Evolutionary conservation across 1,284 basidiomycete genomes (phyloP).

Genomic region (Rhizoctonia solani): DNA sequence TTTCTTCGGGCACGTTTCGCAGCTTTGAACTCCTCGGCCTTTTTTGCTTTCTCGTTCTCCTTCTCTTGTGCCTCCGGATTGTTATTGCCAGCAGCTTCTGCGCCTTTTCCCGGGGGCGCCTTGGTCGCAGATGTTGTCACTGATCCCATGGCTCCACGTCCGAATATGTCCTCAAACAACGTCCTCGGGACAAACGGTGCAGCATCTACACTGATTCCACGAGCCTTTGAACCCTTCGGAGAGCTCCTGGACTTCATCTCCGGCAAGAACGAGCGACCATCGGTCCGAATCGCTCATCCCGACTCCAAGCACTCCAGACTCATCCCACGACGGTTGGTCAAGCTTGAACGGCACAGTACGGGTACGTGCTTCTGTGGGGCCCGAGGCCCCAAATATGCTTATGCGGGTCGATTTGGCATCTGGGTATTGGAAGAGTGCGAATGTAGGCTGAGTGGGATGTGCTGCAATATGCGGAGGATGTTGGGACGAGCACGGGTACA

Average conservation of each 20-base stretch:
- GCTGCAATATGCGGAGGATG: conserved; percentile 50
- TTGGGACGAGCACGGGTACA: conserved; percentile 48
- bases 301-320: conserved; percentile 49
- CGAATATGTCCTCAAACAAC: conserved; percentile 85
- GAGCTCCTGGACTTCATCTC: conserved; percentile 52
- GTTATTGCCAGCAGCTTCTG: no score
- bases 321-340: conserved; percentile 52
- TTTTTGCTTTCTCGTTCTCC: conserved; percentile 40
- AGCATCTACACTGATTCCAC: conserved; percentile 50
- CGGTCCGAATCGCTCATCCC: conserved; percentile 59
- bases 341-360: conserved; percentile 64
- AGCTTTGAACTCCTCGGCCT: conserved; percentile 37
- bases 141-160: conserved; percentile 60
- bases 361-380: conserved; percentile 51
- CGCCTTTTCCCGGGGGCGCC: no score
- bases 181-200: conserved; percentile 54
- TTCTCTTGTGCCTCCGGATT: conserved; percentile 39
- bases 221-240: conserved; percentile 42
- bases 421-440: conserved; percentile 58
- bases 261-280: conserved; percentile 67
- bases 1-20: conserved; percentile 42
- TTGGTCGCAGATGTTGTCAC: background rate
- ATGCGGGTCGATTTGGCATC: conserved; percentile 50
- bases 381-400: conserved; percentile 55
- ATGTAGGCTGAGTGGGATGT: conserved; percentile 60